Evolutionary conservation across 2,329 filamentous ascomycete genomes (phyloP), one percentile per base, ranked within the genome.

Genomic region (Pyrenophora graminea): DNA sequence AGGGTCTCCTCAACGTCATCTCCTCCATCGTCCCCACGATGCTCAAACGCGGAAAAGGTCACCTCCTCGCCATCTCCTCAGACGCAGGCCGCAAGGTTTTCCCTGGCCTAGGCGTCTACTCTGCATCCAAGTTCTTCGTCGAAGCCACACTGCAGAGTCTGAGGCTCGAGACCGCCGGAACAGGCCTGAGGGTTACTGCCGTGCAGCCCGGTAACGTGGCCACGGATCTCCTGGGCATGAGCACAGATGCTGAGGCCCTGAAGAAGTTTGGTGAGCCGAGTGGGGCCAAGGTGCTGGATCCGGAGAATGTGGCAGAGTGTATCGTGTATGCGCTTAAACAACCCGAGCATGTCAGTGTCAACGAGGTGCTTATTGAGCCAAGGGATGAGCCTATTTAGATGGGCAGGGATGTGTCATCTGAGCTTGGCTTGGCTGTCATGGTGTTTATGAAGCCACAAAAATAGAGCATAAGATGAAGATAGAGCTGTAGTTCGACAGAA

Each of bases 71-170:
- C 62, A 91, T 93, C 62, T 91, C 89, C 0, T 92, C 89, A 0
- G 89, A 92, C 58, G 89, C 89, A 1, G 89, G 89, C 0, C 85
- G 89, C 48, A 91, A 91, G 71, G 87, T 91, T 6, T 92, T 92
- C 76, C 88, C 89, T 0, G 89, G 89, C 0, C 76, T 92, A 10
- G 89, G 89, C 45, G 89, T 93, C 31, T 93, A 93, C 79, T 90
- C 87, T 0, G 89, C 87, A 21, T 88, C 84, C 73, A 93, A 93
- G 70, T 91, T 92, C 80, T 93, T 93, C 68, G 88, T 93, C 47
- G 89, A 93, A 70, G 89, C 88, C 1, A 89, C 88, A 0, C 79
- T 93, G n/a, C 89, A 92, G 72, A 80, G 80, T 27, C 73, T 93
- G 59, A 84, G 89, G 7, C 74, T 92, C 6, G 89, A 93, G 78